Evolutionary conservation across 805 yeast genomes (phyloP), one percentile per base, ranked within the genome.

Genomic region (Metschnikowia borealis): DNA sequence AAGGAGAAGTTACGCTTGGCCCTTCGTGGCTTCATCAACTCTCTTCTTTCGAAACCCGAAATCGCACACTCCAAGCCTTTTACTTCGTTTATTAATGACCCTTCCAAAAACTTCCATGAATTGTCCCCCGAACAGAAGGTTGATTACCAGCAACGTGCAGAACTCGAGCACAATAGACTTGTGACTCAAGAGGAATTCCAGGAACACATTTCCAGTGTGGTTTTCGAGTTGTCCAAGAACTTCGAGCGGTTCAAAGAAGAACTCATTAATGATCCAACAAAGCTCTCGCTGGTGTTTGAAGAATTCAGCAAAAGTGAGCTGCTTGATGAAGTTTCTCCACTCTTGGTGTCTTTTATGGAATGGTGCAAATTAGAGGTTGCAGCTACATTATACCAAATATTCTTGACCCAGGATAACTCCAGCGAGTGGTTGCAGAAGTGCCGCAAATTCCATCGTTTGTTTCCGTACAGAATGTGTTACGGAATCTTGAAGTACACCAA

Each of bases 301-400:
- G 96, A 89, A 58, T 71, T 94, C 23, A 85, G 85, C 47, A 62
- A 65, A 3, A 78, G 83, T 37, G 64, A 70, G 0, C 71, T 69
- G 13, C 76, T 87, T 6, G 67, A 68, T 11, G 81, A 86, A 7
- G 70, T 89, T 44, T 80, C 92, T 5, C 85, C 87, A 1, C 74
- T 87, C 36, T 71, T 90, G 40, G 74, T 76, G 54, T 79, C 87
- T 44, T 84, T 91, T 55, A 74, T 89, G 38, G 89, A 87, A 57
- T 85, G 96, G 89, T 80, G 85, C 53, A 82, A 89, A 53, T 79
- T 92, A 10, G 92, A 90, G 63, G 67, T 89, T 7, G 89, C 97
- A 0, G 87, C 96, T 0, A 85, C 96, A 0, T 69, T 92, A 2
- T 91, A 88, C 66, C 89, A 88, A 55, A 58, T 86, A 36, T 85